Evolutionary conservation across 805 yeast species (phyloP), one percentile per base, ranked within the genome.

Genomic region (Candida saitoana): DNA sequence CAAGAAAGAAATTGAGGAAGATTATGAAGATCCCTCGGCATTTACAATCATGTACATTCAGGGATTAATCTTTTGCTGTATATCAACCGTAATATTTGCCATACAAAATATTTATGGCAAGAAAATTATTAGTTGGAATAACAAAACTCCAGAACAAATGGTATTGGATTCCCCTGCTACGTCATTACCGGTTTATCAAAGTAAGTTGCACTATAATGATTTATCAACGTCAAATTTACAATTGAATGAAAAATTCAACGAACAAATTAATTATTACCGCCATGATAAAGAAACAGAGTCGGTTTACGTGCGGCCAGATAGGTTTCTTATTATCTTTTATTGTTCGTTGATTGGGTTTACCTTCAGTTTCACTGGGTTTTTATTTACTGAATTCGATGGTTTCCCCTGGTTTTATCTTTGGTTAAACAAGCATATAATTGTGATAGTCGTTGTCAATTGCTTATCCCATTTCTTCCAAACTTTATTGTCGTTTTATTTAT

Each of bases 51-150:
- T 47, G 8, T 75, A 77, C 49, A 59, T 79, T 34, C 58, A 69
- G 46, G 96, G 96, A 4, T 62, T 87, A n/a, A 22, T 75, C 2
- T 83, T 75, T 54, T 91, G 96, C 9, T 63, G 82, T 7, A 45
- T 79, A 22, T 79, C 93, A 3, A 76, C 90, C 38, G 58, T 84
- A 5, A 78, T 87, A 15, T 88, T 89, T 67, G 95, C 91, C 4
- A 77, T 81, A 2, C 96, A 88, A 56, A 88, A 88, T 57, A 85
- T 89, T 35, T 88, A 87, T 61, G 89, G 93, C 30, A 89, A 89
- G 63, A 82, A 80, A 48, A 80, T 89, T 31, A 76, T 88, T 47
- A 87, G 70, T 1, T 64, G 71, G 71, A 90, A 29, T 62, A 54
- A 50, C 6, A 63, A 61, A 41, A 55, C 51, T 12, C 38, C 49